phyloP scores from a whole-genome alignment of 345 rosid genomes.

The Rubroshorea leprosula region DNA sequence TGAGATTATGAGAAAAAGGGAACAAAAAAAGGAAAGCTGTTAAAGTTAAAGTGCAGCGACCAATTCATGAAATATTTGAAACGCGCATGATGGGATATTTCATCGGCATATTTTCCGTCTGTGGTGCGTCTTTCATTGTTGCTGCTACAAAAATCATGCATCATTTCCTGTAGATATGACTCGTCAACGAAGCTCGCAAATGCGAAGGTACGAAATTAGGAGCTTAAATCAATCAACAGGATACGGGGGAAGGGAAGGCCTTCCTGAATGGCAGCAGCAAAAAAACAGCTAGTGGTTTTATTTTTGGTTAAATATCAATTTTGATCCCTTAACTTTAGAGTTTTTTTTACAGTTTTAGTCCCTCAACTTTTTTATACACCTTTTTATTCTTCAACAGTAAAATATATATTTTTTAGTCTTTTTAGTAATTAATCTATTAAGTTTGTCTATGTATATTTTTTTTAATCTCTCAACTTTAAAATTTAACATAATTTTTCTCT shows the following conservation, averaged over 20 bases:
- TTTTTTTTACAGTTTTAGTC: too few species aligned
- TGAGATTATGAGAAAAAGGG: too few species aligned
- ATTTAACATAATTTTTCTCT: too few species aligned
- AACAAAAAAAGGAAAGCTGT: background rate
- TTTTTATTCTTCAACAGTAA: too few species aligned
- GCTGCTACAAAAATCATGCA: conserved; percentile 13
- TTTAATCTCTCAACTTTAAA: too few species aligned
- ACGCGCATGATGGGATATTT: conserved; percentile 18
- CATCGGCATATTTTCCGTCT: conserved; percentile 2
- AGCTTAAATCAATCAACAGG: conserved; percentile 21
- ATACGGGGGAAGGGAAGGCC: background rate
- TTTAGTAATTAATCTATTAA: too few species aligned
- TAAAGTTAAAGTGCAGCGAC: background rate
- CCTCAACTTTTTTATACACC: too few species aligned
- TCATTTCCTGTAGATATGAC: conserved; percentile 17
- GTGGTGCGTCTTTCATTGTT: background rate
- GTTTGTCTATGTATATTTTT: too few species aligned
- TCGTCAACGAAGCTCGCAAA: conserved; percentile 6
- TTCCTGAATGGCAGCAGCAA: conserved; percentile 15
- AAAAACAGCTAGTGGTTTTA: background rate
- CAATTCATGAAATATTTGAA: too few species aligned
- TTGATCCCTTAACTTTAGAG: too few species aligned
- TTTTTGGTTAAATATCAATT: too few species aligned
- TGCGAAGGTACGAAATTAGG: conserved; percentile 2
- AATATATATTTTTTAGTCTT: too few species aligned